These are phyloP conservation scores for Salvia hispanica DNA, from an alignment of 257 asterid genomes.

Conservation along the genomic window DNA sequence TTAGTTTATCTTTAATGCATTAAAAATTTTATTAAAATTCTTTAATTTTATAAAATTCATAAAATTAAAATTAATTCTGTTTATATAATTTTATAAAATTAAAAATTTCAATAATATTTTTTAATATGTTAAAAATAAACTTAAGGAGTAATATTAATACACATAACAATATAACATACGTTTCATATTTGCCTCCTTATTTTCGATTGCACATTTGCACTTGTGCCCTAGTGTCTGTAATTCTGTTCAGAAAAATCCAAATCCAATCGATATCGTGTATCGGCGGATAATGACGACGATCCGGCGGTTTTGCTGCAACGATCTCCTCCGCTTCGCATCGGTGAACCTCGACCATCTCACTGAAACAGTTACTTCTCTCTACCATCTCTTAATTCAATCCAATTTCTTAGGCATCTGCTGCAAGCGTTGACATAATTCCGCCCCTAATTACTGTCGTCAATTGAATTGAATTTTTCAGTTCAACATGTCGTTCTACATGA, in stretches of 20 bases:
- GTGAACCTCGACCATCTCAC: constrained; percentile 95
- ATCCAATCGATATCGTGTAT: background rate
- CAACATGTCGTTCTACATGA: constrained; percentile 84
- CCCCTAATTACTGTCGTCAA: background rate
- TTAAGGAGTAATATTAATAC: too few species aligned
- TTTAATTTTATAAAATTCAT: too few species aligned
- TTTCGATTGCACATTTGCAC: background rate
- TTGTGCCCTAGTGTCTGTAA: background rate
- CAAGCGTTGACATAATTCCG: background rate
- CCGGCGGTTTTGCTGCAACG: constrained; percentile 91
- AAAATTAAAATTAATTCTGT: too few species aligned
- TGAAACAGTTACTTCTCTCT: constrained; percentile 58
- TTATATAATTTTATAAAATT: too few species aligned
- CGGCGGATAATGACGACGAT: constrained; percentile 70
- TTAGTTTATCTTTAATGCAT: too few species aligned
- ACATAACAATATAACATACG: too few species aligned
- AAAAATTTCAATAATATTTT: too few species aligned
- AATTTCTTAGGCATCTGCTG: background rate
- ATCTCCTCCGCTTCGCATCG: constrained; percentile 82
- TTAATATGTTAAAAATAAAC: too few species aligned
- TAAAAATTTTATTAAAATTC: too few species aligned
- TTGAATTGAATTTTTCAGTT: constrained; percentile 39
- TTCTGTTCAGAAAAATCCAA: background rate
- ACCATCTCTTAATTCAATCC: background rate
- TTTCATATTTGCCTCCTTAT: background rate